Evolutionary conservation across 257 asterid genomes (phyloP), one percentile per base, ranked within the genome.

Genomic region (Lavandula angustifolia): DNA sequence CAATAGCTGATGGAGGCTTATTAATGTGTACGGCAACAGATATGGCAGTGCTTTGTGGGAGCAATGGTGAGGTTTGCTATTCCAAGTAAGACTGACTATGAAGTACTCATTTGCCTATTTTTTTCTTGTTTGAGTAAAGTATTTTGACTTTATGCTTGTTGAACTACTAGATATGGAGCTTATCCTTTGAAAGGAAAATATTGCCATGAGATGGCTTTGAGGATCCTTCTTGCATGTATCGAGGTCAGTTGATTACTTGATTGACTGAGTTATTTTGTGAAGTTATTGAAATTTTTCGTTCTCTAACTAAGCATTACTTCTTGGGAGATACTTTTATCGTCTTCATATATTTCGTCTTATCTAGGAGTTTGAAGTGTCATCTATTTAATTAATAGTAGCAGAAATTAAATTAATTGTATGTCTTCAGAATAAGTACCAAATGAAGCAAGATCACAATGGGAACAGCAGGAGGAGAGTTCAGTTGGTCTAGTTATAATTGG

Each of bases 1-100:
- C 97, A 35, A 91, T 94, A 64, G 85, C 49, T 75, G 99, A 94
- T 61, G 99, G 97, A 13, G 99, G 99, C 57, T 68, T 94, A 43
- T 73, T 94, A 60, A 85, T 90, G 99, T 94, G 99, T 66, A 94
- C 99, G 0, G 97, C 99, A 60, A 94, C 97, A 78, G 97, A 94
- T 81, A 81, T 94, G 96, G 99, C 99, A 5, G 96, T 94, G 71
- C 92, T 94, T 38, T 94, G 99, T 78, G 99, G 95, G 75, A 86
- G 85, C 60, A 89, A 87, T 67, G 97, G 95, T 8, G 99, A 94
- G 82, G 97, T 87, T 73, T 90, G 99, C 97, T 90, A 89, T 81
- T 85, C 99, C 79, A 94, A 94, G 99, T 94, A 90, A 81, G 88
- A 68, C 68, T 71, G 61, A 46, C 41, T 54, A 63, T 70, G 50